A percentile compares a stretch with the other conserved stretches of the same genome.
Conservation (phyloP, 208 protist genomes). For the Wallacemonas rigidus region DNA sequence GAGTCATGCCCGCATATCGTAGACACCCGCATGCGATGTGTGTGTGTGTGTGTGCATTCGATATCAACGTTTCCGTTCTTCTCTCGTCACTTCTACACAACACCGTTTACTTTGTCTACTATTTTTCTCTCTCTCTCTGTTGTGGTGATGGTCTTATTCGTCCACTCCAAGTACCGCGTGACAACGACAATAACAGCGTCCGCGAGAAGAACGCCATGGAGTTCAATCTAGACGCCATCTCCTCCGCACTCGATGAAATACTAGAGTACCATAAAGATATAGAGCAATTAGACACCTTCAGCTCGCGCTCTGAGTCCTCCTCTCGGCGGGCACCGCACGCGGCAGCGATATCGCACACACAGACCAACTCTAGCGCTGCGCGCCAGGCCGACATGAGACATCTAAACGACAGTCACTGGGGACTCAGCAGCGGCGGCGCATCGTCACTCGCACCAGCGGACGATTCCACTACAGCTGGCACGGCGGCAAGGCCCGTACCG, state of each 20-base stretch:
- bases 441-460: too few relatives aligned
- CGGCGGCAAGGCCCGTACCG: too few relatives aligned
- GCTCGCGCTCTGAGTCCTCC: neutral
- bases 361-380: neutral
- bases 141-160: too few relatives aligned
- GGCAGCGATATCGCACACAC: neutral
- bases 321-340: neutral
- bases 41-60: too few relatives aligned
- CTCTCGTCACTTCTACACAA: neutral
- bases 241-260: conserved; percentile 11
- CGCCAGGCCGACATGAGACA: neutral
- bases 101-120: neutral
- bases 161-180: too few relatives aligned
- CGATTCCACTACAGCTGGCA: too few relatives aligned
- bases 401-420: conserved; percentile 13
- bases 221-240: conserved; percentile 15
- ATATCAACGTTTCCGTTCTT: too few relatives aligned
- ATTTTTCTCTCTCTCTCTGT: neutral
- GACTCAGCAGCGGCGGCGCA: neutral
- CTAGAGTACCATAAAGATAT: conserved; percentile 21
- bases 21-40: too few relatives aligned
- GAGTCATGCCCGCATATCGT: too few relatives aligned
- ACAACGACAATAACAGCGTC: neutral
- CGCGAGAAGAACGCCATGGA: neutral
- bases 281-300: conserved; percentile 13